Base-by-base conservation (phyloP, 768 basidiomycete species). In the Tylopilus balloui region DNA sequence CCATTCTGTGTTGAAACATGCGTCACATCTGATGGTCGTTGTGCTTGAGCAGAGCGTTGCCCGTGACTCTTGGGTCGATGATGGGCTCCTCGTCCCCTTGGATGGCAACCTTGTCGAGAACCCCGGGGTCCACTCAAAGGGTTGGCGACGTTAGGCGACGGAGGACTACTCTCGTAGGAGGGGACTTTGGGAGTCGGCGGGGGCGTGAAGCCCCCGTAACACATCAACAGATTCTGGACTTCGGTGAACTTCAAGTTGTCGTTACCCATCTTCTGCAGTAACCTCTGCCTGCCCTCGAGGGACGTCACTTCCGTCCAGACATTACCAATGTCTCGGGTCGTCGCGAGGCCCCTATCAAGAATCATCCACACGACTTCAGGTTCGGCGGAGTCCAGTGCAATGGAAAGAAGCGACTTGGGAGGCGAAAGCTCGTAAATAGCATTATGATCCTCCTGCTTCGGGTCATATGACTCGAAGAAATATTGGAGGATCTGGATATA, bases 351-450 rank as follows among this genome's bases (percentile, higher is more conserved):
- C 37, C 75, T 80, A 41, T 84, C 76, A 24, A 88, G 75, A 42
- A 88, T 66, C 68, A 78, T 71, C 76, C 78, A 83, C 21, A 85
- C 78, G 29, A 80, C 68, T 56, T 85, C 79, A 10, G 84, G 84
- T 57, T 83, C 78, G 45, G 69, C 63, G 13, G 84, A 83, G 54
- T 78, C 71, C 37, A 88, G 46, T 21, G 86, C 81, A 39, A 86
- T 65, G 14, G 72, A 72, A 34, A 88, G 70, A 35, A 80, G 69
- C 36, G 73, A 73, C 36, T 58, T 69, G n/a, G 73, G 58, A 6
- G 69, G 63, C 8, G 70, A 59, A 32, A 66, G 46, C 19, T 66
- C 58, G 62, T 87, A 86, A 37, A 87, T 72, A 3, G 61, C 61
- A 21, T 64, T 56, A 29, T 71, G 68, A 54, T 86, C 85, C 34